Percentiles rank a stretch among this genome's conserved stretches.
Evolutionary conservation across 2,329 filamentous ascomycete species (phyloP).

Genomic region (Venturia nashicola): DNA sequence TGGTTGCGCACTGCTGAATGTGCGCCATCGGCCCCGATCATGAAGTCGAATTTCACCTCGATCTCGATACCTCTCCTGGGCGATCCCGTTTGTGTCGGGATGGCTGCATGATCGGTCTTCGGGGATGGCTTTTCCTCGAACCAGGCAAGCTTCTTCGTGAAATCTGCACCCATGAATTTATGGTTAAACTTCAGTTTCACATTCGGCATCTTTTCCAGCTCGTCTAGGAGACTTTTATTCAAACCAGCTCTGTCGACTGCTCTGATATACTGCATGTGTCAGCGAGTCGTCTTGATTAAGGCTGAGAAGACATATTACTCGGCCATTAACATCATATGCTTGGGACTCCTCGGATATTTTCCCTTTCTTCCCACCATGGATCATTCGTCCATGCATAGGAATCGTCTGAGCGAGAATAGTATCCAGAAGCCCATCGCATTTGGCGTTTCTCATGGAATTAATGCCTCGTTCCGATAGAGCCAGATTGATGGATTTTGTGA

Average conservation of each 20-base stretch:
- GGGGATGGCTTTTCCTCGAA: slow-evolving; percentile 48
- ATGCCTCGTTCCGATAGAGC: slow-evolving; percentile 90
- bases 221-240: slow-evolving; percentile 73
- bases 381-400: slow-evolving; percentile 94
- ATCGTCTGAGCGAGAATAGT: slow-evolving; percentile 67
- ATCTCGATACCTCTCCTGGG: slow-evolving; percentile 49
- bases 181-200: slow-evolving; percentile 89
- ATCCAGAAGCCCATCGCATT: slow-evolving; percentile 55
- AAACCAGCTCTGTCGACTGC: slow-evolving; percentile 76
- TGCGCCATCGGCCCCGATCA: slow-evolving; percentile 90
- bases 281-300: not conserved
- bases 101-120: slow-evolving; percentile 15
- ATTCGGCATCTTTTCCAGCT: slow-evolving; percentile 72
- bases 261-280: slow-evolving; percentile 54
- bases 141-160: slow-evolving; percentile 68
- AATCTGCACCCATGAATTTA: slow-evolving; percentile 84
- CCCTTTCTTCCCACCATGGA: slow-evolving; percentile 61
- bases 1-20: slow-evolving; percentile 87
- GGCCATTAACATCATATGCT: slow-evolving; percentile 77
- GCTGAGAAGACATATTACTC: slow-evolving; percentile 40
- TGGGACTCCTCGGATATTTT: slow-evolving; percentile 67
- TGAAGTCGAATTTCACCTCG: slow-evolving; percentile 76
- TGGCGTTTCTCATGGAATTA: slow-evolving; percentile 66
- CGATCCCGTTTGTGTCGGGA: slow-evolving; percentile 11
- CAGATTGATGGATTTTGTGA: slow-evolving; percentile 97